A percentile compares a stretch with the other conserved stretches of the same genome.
phyloP scores from a whole-genome alignment of 2,329 filamentous ascomycete species.

The Ophiocordyceps camponoti-rufipedis region DNA sequence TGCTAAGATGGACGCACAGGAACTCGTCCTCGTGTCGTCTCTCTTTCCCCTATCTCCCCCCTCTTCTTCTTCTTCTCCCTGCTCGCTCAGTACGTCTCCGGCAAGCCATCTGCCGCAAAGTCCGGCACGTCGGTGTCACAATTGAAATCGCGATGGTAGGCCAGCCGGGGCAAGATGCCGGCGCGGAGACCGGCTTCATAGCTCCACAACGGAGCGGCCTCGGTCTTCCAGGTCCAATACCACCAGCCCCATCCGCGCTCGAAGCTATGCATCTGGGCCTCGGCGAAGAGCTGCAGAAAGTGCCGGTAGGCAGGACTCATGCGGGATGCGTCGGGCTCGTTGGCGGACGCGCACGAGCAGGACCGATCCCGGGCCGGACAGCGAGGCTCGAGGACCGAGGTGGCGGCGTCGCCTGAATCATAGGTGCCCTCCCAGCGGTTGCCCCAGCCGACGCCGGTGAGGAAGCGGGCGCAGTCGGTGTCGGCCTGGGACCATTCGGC shows the following conservation, averaged over 20 bases:
- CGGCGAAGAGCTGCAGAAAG: constrained; percentile 77
- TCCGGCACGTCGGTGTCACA: constrained; percentile 40
- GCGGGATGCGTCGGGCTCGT: constrained; percentile 26
- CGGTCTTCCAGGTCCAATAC: constrained; percentile 98
- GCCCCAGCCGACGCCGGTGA: constrained; percentile 81
- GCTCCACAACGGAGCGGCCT: constrained; percentile 76
- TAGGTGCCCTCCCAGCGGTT: constrained; percentile 86
- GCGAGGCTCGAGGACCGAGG: constrained; percentile 46
- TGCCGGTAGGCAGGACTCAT: constrained; percentile 48
- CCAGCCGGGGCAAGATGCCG: constrained; percentile 62
- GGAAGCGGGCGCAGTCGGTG: constrained; percentile 72
- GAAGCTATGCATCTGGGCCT: constrained; percentile 91
- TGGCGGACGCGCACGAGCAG: constrained; percentile 62
- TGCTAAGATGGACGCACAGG: not conserved
- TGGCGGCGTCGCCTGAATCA: constrained; percentile 43
- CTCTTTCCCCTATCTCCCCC: not conserved
- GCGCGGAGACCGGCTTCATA: constrained; percentile 64
- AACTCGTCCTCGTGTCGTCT: too few species aligned
- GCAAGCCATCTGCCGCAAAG: constrained; percentile 25
- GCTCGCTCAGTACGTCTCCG: constrained; percentile 26
- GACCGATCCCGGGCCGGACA: constrained; percentile 49
- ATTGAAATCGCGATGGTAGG: constrained; percentile 52
- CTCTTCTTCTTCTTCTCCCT: not conserved
- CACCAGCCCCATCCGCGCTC: constrained; percentile 95
- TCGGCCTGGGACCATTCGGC: constrained; percentile 97